Evolutionary conservation across 2,329 filamentous ascomycete genomes (phyloP).

Genomic region (Fusarium solani-melongenae): DNA sequence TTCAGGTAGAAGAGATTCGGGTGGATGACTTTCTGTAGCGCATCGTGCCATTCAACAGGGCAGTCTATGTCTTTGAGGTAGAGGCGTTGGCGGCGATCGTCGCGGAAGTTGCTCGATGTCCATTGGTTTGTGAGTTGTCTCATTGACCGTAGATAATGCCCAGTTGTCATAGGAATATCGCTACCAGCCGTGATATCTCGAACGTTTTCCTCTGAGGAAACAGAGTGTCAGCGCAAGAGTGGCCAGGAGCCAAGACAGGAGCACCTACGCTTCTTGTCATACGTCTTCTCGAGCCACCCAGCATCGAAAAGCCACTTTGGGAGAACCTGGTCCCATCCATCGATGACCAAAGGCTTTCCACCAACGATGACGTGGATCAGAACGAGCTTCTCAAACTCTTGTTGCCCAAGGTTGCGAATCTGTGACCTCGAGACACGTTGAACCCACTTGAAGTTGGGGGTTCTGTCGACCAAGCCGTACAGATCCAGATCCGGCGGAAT

Average conservation of each 20-base stretch:
- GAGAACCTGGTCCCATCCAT: conserved; percentile 83
- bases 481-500: conserved; percentile 89
- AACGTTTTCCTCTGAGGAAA: conserved; percentile 77
- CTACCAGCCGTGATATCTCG: conserved; percentile 79
- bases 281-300: conserved; percentile 82
- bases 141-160: conserved; percentile 92
- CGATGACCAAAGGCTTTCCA: conserved; percentile 90
- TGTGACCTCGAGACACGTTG: conserved; percentile 82
- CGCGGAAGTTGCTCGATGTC: conserved; percentile 78
- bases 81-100: conserved; percentile 83
- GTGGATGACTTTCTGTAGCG: conserved; percentile 81
- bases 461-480: conserved; percentile 77
- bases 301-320: conserved; percentile 82
- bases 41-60: conserved; percentile 85
- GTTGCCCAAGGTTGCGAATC: conserved; percentile 79
- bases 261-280: conserved; percentile 79
- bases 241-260: not conserved
- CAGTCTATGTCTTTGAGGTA: conserved; percentile 99
- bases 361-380: conserved; percentile 83
- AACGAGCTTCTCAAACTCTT: conserved; percentile 88
- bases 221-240: conserved; percentile 30
- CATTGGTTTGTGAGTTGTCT: conserved; percentile 85
- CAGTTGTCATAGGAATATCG: conserved; percentile 85
- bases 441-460: conserved; percentile 88
- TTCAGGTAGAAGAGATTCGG: conserved; percentile 91